These are phyloP conservation scores for Venturia asperata DNA, from an alignment of 2,329 filamentous ascomycete genomes.

Conservation along the genomic window DNA sequence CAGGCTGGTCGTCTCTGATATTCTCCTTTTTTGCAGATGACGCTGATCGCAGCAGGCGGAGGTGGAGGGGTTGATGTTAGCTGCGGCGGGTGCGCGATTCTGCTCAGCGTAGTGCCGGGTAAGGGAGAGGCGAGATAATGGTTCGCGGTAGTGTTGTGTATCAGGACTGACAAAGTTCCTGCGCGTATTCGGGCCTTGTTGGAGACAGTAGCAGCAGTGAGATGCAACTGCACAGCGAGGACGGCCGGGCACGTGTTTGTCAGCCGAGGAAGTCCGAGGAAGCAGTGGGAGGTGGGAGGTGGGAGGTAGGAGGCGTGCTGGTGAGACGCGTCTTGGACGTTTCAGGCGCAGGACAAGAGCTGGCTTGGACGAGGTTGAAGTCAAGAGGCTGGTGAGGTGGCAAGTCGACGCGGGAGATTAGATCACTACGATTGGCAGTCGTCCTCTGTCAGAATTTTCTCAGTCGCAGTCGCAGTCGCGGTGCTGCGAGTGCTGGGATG, in stretches of 20 bases:
- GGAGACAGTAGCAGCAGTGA: background rate
- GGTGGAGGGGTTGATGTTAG: conserved; percentile 10
- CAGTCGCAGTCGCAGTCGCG: background rate
- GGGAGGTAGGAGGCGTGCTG: background rate
- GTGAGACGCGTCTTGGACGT: background rate
- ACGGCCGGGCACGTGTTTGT: background rate
- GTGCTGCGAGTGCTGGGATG: conserved; percentile 2
- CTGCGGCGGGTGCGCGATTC: conserved; percentile 3
- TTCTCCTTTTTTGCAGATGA: conserved; percentile 11
- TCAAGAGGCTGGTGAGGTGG: background rate
- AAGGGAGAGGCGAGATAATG: conserved; percentile 6
- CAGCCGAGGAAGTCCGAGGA: background rate
- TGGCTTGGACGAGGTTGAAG: background rate
- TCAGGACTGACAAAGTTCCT: background rate
- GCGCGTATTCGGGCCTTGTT: conserved; percentile 2
- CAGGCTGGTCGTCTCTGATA: background rate
- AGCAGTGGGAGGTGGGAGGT: background rate
- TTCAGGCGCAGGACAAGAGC: background rate
- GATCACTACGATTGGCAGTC: background rate
- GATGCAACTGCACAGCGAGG: background rate
- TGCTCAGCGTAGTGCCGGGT: background rate
- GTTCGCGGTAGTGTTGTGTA: conserved; percentile 1
- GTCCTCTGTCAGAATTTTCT: background rate
- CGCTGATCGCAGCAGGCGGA: background rate
- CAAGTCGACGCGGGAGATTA: background rate